Evolutionary conservation across 2,329 filamentous ascomycete genomes (phyloP), one percentile per base, ranked within the genome.

Genomic region (Phyllosticta paracitricarpa): DNA sequence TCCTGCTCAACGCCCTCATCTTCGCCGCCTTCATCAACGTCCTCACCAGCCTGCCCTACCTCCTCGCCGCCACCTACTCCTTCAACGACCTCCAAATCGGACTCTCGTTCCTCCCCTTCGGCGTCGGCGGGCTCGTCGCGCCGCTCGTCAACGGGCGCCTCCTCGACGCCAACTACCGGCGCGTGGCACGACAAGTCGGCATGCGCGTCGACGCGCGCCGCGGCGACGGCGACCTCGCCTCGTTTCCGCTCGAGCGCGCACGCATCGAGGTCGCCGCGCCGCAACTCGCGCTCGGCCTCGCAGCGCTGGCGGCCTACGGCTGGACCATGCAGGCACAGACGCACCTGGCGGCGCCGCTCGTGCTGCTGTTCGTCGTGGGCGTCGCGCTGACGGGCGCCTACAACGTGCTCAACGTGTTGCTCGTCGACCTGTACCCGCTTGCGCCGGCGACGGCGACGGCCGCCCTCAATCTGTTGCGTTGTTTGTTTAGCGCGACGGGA

Each of bases 151-250:
- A 70, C 35, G 87, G 89, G 4, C 77, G 78, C 2, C 65, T 83
- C 0, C 78, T 89, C 59, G 87, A 89, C 72, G 84, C 82, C 77
- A 91, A 91, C 71, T 94, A 89, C 71, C 79, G 83, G 9, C 82
- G 87, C 48, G 81, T 84, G 40, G 87, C 88, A 1, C 78, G 76
- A 55, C 79, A 80, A 54, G 75, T 85, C 12, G 84, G 85, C 4
- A 77, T 90, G 62, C 73, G 76, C 8, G 81, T 89, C 65, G 81
- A 83, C 67, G 79, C 76, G 59, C 84, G 81, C 65, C 81, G 82
- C 2, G 79, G 76, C 14, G 74, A 78, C 53, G 75, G 81, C 60
- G 69, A 84, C 26, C 64, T 64, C 3, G 68, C 75, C 26, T n/a
- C n/a, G 40, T 82, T 83, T 62, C 76, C 80, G 0, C 74, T 83